Percentiles rank a stretch among this genome's conserved stretches.
Evolutionary conservation across 129 eudicot genomes (phyloP).

Genomic region (Tagetes erecta): DNA sequence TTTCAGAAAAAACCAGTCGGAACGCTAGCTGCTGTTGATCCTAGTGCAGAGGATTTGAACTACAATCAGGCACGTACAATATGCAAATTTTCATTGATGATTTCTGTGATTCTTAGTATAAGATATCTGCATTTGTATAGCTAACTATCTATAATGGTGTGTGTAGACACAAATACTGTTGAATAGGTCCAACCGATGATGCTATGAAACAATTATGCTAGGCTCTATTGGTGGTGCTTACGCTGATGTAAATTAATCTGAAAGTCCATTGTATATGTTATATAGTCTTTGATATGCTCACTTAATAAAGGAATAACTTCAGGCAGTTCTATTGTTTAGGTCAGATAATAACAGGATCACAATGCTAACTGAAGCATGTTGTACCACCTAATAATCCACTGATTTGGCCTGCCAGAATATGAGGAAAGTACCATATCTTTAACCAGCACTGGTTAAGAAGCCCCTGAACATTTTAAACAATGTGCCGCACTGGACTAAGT

Average conservation of each 20-base stretch:
- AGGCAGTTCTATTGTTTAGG: background rate
- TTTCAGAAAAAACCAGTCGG: constrained; percentile 45
- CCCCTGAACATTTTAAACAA: background rate
- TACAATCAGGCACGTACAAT: constrained; percentile 46
- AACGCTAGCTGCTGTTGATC: constrained; percentile 49
- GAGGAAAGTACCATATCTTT: background rate
- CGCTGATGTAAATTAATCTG: background rate
- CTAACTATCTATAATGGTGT: background rate
- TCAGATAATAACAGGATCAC: constrained; percentile 7
- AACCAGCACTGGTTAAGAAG: background rate
- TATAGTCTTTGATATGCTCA: constrained; percentile 13
- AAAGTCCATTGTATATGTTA: constrained; percentile 3
- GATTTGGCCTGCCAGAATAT: constrained; percentile 15
- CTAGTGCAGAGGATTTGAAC: constrained; percentile 40
- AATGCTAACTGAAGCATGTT: constrained; percentile 4
- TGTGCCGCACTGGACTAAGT: constrained; percentile 3
- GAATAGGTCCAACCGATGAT: background rate
- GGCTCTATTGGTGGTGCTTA: constrained; percentile 4
- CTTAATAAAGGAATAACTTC: constrained; percentile 1
- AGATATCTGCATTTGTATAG: background rate
- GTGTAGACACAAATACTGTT: constrained; percentile 8
- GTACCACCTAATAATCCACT: constrained; percentile 13
- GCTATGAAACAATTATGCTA: background rate
- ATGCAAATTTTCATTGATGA: constrained; percentile 1
- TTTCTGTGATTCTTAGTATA: background rate